phyloP scores from a whole-genome alignment of 306 rosid genomes.

The Nissolia schottii region DNA sequence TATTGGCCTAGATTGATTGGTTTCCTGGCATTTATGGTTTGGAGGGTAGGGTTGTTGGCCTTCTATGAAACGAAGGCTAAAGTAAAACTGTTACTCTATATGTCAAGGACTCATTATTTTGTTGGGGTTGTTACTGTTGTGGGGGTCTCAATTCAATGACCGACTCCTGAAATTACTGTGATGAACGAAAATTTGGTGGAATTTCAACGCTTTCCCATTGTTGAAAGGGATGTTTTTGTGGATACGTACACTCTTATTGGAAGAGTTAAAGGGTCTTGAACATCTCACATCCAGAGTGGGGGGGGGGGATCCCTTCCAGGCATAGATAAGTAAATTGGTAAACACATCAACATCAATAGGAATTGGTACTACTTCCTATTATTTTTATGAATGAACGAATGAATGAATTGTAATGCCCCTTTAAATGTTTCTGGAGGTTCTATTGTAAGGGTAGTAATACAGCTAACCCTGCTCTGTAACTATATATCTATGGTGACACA shows the following conservation, averaged over 20 bases:
- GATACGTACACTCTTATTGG: conserved; percentile 10
- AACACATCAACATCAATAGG: conserved; percentile 14
- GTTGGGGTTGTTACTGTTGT: conserved; percentile 38
- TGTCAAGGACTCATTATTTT: conserved; percentile 21
- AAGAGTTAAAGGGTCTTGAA: neutral
- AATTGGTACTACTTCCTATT: conserved; percentile 1
- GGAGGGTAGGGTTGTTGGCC: conserved; percentile 40
- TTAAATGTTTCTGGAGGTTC: neutral
- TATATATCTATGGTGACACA: neutral
- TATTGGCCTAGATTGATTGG: conserved; percentile 23
- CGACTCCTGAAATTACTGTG: conserved; percentile 24
- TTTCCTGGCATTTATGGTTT: conserved; percentile 28
- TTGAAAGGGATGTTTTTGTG: conserved; percentile 25
- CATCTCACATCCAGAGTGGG: conserved; percentile 7
- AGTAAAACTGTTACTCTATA: conserved; percentile 17
- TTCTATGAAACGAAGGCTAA: conserved; percentile 5
- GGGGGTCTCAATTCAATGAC: conserved; percentile 41
- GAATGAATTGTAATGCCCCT: neutral
- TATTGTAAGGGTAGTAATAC: neutral
- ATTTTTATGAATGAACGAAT: neutral
- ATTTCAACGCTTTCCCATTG: conserved; percentile 14
- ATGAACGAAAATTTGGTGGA: conserved; percentile 31
- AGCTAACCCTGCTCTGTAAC: neutral
- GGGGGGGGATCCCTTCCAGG: neutral
- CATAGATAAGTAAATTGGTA: neutral